Evolutionary conservation across 2,329 filamentous ascomycete genomes (phyloP).

Genomic region (Fonsecaea pedrosoi): DNA sequence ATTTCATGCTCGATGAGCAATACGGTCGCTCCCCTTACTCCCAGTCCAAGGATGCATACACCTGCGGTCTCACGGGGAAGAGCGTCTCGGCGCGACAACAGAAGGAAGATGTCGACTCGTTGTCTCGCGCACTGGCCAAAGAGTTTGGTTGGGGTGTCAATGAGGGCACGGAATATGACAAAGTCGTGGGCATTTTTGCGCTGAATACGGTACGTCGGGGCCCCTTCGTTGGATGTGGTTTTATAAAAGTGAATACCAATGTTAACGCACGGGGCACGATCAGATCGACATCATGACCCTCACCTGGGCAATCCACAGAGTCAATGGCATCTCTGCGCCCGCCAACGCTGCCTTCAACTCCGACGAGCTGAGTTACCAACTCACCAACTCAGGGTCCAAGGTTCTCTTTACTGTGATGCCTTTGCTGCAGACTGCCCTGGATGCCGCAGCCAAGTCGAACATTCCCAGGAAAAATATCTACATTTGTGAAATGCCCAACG

Average conservation of each 20-base stretch:
- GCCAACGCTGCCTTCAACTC: conserved; percentile 77
- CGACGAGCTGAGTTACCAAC: conserved; percentile 73
- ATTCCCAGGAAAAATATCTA: conserved; percentile 71
- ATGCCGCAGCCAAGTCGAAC: conserved; percentile 67
- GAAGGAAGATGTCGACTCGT: conserved; percentile 67
- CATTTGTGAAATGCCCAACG: conserved; percentile 68
- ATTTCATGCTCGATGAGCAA: conserved; percentile 77
- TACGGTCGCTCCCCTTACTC: conserved; percentile 70
- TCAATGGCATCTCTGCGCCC: conserved; percentile 75
- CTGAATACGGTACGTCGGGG: conserved; percentile 73
- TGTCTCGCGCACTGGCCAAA: conserved; percentile 72
- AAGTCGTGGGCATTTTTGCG: conserved; percentile 78
- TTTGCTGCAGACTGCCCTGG: conserved; percentile 67
- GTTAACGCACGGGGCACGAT: neutral
- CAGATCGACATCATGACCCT: conserved; percentile 74
- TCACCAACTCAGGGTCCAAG: conserved; percentile 71
- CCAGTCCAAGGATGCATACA: conserved; percentile 73
- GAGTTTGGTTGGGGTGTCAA: conserved; percentile 75
- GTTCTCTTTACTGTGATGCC: conserved; percentile 75
- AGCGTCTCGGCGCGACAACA: conserved; percentile 70
- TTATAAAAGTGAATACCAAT: conserved; percentile 3
- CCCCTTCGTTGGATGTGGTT: neutral
- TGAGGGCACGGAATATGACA: conserved; percentile 78
- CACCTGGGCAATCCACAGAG: conserved; percentile 74
- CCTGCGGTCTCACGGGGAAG: conserved; percentile 75